Base-by-base conservation (phyloP, 768 basidiomycete species). In the Lactarius akahatsu region DNA sequence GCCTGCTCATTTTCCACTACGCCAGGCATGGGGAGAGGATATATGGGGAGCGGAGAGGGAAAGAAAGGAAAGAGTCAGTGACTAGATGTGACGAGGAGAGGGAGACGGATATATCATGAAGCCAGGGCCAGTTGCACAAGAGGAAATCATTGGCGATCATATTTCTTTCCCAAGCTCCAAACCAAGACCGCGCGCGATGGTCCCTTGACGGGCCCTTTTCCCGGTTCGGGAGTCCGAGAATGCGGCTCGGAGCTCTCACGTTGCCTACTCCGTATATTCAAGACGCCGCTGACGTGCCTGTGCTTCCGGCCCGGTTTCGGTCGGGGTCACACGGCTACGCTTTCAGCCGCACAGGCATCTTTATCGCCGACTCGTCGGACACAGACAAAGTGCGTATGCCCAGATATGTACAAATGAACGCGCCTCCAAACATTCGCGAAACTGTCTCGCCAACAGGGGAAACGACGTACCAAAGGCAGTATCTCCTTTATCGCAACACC, bases 1-100 rank as follows among this genome's bases (percentile, higher is more conserved):
- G 84, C 82, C n/a, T 80, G 76, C 58, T 77, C 79, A 26, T 82
- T 79, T 34, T 83, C 66, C 16, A 67, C 65, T 56, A 69, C 62
- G 26, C 63, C 68, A 26, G 70, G 68, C 69, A 66, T 67, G 20
- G 54, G 58, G n/a, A 43, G 13, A 16, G 20, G 40, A 41, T 20
- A 55, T n/a, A 13, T 15, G 26, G 18, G 32, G 50, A 16, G 23
- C n/a, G 54, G 57, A 47, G 57, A 47, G 32, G 61, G 26, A 23
- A 30, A 10, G 7, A 52, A 56, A 52, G 52, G 40, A 40, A 23
- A 18, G 34, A 32, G 23, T 41, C 1, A 38, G 41, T 41, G 63
- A 59, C 63, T 34, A 40, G n/a, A 41, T 18, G 62, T 43, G 57
- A 62, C 5, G 40, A 43, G 47, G 47, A 57, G 66, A 61, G 11